Base-by-base conservation (phyloP, 169 alveolate genomes). In the Plasmodium adleri region DNA sequence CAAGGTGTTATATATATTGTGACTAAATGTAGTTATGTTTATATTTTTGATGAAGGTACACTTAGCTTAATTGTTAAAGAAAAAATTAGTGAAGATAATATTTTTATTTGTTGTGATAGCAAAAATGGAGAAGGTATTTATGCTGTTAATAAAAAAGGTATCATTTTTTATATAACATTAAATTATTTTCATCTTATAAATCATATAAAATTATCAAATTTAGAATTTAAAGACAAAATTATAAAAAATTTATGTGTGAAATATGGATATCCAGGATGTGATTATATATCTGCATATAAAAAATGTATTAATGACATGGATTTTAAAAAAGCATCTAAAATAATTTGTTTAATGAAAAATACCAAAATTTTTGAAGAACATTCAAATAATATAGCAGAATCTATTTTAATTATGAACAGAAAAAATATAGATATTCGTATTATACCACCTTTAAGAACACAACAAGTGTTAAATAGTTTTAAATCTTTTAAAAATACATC, bases 1-100 rank as follows among this genome's bases (percentile, higher is more conserved):
- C 95, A 94, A 54, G 98, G 98, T 22, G 75, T 96, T 63, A 88
- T 96, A 39, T 93, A 94, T 72, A 80, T 96, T n/a, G 92, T 96
- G 43, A 95, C 96, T 5, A 92, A 92, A 60, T 85, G 85, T 49
- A 94, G 96, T 56, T 91, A 88, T 87, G 94, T 93, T 13, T 92
- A 92, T 83, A 88, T 90, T 70, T 93, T 91, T 85, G 94, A 90
- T 64, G 94, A 92, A 39, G 93, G 94, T 10, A 94, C 96, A 60
- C 49, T 86, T 47, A 86, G 75, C 22, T 52, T 20, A 60, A 49
- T 86, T 22, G 75, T 86, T 10, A 86, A 72, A 43, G 92, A 86
- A 56, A 86, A 60, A 49, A 86, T 86, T 26, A 86, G 92, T 52
- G 92, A 86, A 24, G 92, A 86, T 71, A 86, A 86, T 22, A 86